phyloP scores from a whole-genome alignment of 1,284 basidiomycete genomes.

The Moesziomyces globuligerus region DNA sequence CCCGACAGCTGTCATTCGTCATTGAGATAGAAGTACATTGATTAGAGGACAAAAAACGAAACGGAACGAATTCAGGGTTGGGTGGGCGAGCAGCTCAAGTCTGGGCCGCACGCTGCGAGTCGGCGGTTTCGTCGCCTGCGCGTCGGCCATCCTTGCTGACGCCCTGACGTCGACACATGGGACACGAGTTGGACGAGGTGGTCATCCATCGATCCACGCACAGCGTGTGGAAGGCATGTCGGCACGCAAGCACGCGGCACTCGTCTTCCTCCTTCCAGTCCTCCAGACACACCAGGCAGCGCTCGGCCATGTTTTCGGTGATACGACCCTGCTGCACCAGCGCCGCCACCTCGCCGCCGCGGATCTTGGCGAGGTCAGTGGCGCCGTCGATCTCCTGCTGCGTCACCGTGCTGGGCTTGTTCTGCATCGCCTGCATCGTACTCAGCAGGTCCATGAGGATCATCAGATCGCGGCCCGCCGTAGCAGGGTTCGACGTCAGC shows the following conservation, averaged over 20 bases:
- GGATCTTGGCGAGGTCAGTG: conserved; percentile 46
- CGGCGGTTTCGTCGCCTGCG: conserved; percentile 44
- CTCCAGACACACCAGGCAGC: conserved; percentile 63
- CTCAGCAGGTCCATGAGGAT: conserved; percentile 63
- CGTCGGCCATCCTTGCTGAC: conserved; percentile 42
- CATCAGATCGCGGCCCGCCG: conserved; percentile 63
- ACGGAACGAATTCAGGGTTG: not conserved
- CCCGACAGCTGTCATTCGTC: not conserved
- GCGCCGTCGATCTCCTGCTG: conserved; percentile 54
- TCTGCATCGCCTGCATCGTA: conserved; percentile 56
- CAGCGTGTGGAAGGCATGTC: conserved; percentile 58
- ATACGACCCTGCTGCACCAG: conserved; percentile 42
- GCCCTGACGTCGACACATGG: conserved; percentile 54
- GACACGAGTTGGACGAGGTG: conserved; percentile 57
- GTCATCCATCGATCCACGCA: conserved; percentile 62
- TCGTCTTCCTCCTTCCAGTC: conserved; percentile 62
- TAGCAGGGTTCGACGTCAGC: conserved; percentile 50
- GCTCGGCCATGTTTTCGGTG: conserved; percentile 62
- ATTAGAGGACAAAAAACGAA: conserved; percentile 5
- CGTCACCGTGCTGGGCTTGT: conserved; percentile 57
- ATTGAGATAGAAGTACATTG: conserved; percentile 35
- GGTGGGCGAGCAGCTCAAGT: too few species aligned
- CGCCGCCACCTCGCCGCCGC: conserved; percentile 38
- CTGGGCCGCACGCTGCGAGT: conserved; percentile 41
- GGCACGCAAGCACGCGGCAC: conserved; percentile 55